Evolutionary conservation across 2,329 filamentous ascomycete species (phyloP).

Genomic region (Cyphellophora attinorum): DNA sequence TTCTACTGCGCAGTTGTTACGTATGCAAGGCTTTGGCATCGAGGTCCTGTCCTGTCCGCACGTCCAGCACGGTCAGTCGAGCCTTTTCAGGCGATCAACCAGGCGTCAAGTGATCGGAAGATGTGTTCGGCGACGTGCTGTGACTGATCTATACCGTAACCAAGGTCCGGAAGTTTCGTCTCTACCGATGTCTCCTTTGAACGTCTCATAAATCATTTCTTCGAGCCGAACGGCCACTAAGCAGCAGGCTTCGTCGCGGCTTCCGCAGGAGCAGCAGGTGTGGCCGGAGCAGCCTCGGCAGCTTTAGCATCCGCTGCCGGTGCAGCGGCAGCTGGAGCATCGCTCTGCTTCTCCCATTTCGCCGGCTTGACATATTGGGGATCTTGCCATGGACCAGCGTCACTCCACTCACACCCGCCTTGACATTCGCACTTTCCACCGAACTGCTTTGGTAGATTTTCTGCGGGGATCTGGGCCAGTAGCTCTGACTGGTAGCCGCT

Average conservation of each 20-base stretch:
- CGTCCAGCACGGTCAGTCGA: too few relatives aligned
- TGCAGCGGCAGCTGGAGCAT: constrained; percentile 5
- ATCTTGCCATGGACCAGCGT: constrained; percentile 75
- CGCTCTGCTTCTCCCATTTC: constrained; percentile 31
- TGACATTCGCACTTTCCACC: constrained; percentile 75
- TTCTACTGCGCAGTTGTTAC: too few relatives aligned
- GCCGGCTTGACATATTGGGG: constrained; percentile 33
- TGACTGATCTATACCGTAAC: too few relatives aligned
- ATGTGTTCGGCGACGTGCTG: too few relatives aligned
- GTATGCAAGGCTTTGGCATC: too few relatives aligned
- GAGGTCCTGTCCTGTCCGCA: too few relatives aligned
- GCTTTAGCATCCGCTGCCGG: constrained; percentile 7
- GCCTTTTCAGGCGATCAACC: too few relatives aligned
- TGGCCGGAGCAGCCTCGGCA: constrained; percentile 8
- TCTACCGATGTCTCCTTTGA: neutral
- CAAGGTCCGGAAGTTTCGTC: too few relatives aligned
- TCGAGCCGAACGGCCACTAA: neutral
- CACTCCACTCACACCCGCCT: constrained; percentile 76
- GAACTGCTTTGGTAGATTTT: constrained; percentile 81
- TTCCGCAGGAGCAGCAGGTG: constrained; percentile 2
- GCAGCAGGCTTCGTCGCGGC: neutral
- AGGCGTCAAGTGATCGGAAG: too few relatives aligned
- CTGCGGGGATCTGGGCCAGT: constrained; percentile 70
- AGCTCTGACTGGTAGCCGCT: constrained; percentile 74
- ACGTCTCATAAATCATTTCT: neutral